These are phyloP conservation scores for Tetraselmis chui DNA, from an alignment of 139 green algal genomes.

Conservation along the genomic window DNA sequence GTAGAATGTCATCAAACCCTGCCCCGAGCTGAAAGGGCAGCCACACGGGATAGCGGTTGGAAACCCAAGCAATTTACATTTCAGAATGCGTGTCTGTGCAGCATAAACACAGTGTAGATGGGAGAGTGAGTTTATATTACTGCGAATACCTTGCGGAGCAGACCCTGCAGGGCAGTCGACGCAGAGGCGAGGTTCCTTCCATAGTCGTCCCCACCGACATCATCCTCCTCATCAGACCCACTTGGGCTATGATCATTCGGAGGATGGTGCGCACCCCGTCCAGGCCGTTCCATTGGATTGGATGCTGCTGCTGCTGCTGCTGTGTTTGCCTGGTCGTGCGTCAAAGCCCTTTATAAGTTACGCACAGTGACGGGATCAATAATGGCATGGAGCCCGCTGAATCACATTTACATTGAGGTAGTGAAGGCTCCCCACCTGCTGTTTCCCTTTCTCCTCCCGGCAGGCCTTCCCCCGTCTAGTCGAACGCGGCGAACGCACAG, in stretches of 20 bases:
- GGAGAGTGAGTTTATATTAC: too few species aligned
- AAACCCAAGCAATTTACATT: too few species aligned
- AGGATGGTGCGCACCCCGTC: not conserved
- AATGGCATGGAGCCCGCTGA: too few species aligned
- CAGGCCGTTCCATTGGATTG: not conserved
- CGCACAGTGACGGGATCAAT: not conserved
- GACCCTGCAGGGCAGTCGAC: slow-evolving; percentile 64
- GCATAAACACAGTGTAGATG: too few species aligned
- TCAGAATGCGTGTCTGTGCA: too few species aligned
- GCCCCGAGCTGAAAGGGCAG: slow-evolving; percentile 51
- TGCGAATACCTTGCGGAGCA: slow-evolving; percentile 56
- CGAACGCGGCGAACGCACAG: too few species aligned
- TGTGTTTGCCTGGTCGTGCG: too few species aligned
- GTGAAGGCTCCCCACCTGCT: not conserved
- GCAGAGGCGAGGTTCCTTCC: not conserved
- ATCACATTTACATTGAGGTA: too few species aligned
- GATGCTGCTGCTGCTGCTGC: too few species aligned
- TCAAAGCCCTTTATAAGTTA: too few species aligned
- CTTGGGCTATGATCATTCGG: not conserved
- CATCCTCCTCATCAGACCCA: not conserved
- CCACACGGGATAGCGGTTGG: too few species aligned
- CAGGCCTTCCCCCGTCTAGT: too few species aligned
- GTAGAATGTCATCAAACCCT: slow-evolving; percentile 74
- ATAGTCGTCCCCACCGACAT: not conserved
- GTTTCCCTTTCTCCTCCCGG: not conserved